These are phyloP conservation scores for Athelia psychrophila DNA, from an alignment of 1,284 basidiomycete genomes.

Conservation along the genomic window DNA sequence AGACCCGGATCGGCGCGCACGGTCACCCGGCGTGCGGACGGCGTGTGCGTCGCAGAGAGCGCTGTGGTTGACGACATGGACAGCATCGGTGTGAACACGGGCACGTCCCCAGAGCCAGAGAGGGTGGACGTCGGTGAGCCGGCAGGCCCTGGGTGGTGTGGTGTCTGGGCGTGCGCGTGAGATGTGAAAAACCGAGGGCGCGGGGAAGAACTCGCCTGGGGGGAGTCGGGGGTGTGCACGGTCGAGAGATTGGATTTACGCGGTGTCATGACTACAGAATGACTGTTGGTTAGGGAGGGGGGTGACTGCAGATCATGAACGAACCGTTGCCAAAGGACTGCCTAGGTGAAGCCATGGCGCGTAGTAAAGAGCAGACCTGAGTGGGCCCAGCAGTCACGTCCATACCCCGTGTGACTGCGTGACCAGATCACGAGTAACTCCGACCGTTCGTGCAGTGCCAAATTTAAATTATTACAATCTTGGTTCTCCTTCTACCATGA, in stretches of 20 bases:
- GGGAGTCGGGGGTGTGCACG: neutral
- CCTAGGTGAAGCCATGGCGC: neutral
- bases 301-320: neutral
- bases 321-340: neutral
- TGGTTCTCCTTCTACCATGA: conserved; percentile 46
- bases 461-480: conserved; percentile 25
- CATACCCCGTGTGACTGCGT: too few species aligned
- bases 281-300: neutral
- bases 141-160: neutral
- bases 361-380: too few species aligned
- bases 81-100: neutral
- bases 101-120: neutral
- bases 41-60: conserved; percentile 19
- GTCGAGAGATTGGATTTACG: neutral
- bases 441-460: conserved; percentile 10
- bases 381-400: too few species aligned
- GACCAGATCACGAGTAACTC: neutral
- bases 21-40: conserved; percentile 34
- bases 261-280: neutral
- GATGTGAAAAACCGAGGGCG: neutral
- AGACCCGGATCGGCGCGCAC: conserved; percentile 64
- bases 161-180: neutral
- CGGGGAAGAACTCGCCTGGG: neutral
- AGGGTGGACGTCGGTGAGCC: conserved; percentile 1
- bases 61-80: neutral